Evolutionary conservation across 768 basidiomycete genomes (phyloP), one percentile per base, ranked within the genome.

Genomic region (Boletus reticulatus): DNA sequence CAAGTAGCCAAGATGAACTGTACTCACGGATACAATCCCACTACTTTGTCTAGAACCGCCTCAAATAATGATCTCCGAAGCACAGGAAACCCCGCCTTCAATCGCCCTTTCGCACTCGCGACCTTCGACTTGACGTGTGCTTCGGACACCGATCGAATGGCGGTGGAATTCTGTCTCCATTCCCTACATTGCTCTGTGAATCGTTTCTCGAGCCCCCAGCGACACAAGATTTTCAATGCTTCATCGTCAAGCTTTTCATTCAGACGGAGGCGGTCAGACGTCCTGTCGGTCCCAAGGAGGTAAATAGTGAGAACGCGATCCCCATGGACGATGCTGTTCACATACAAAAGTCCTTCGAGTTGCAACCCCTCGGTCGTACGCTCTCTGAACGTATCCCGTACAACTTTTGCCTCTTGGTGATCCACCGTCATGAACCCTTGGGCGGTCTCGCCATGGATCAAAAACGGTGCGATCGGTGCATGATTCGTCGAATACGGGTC

Each of bases 361-460:
- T 56, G 60, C 12, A 68, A 10, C 5, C 19, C 5, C 1, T 48
- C 39, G 14, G 53, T 48, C 6, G 48, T 43, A 2, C 24, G 51
- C 9, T 22, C 13, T 32, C 6, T 53, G 13, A 55, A 53, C 2
- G 0, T 0, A 0, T 72, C 66, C 6, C 32, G 36, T 1, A 6
- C 5, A 16, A 50, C 43, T 29, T 22, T 48, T 4, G 57, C 55
- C 3, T 69, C 50, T 50, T 49, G 50, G 56, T 70, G 63, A 17
- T 61, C 54, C 8, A 67, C 29, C 64, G 73, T 74, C 61, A 80
- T 52, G 50, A 80, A 74, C 1, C 70, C 79, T 56, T 78, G 77
- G 1, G 53, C 24, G 1, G 73, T 73, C 57, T 80, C 79, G 2
- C 78, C 78, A 37, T 56, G 62, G 19, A 80, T 52, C 0, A 80